These are phyloP conservation scores for Calonectria henricotiae DNA, from an alignment of 2,329 filamentous ascomycete species.

Conservation along the genomic window DNA sequence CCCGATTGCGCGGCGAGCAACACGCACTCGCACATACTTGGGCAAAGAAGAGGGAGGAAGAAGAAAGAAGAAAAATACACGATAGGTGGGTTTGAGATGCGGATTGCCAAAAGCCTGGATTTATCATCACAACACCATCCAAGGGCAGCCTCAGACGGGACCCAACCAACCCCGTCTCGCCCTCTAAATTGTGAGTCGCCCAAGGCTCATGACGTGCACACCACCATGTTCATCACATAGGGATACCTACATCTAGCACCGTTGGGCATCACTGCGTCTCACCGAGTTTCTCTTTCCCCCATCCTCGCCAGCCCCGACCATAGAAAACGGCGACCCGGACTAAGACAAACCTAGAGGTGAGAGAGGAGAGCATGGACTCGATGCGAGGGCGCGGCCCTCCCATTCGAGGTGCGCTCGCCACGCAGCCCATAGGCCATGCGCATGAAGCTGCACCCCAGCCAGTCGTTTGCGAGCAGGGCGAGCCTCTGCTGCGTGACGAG, in stretches of 20 bases:
- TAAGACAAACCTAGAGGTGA: background rate
- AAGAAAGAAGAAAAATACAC: background rate
- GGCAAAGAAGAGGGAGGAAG: background rate
- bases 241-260: constrained; percentile 15
- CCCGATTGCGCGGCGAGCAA: background rate
- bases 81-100: background rate
- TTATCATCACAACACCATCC: background rate
- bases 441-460: constrained; percentile 30
- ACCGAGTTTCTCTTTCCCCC: constrained; percentile 29
- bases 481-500: constrained; percentile 18
- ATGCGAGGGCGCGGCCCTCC: background rate
- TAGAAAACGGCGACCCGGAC: constrained; percentile 35
- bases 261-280: constrained; percentile 52
- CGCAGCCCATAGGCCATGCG: constrained; percentile 25
- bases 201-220: constrained; percentile 9
- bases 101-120: background rate
- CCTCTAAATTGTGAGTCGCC: constrained; percentile 4
- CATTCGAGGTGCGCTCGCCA: constrained; percentile 28
- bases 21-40: background rate
- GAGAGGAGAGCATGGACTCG: background rate
- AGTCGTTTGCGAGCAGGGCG: constrained; percentile 34
- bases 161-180: background rate
- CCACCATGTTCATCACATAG: constrained; percentile 13
- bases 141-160: background rate
- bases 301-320: constrained; percentile 31